These are phyloP conservation scores for Podila minutissima DNA, from an alignment of 192 early-diverging fungal genomes.

Conservation along the genomic window DNA sequence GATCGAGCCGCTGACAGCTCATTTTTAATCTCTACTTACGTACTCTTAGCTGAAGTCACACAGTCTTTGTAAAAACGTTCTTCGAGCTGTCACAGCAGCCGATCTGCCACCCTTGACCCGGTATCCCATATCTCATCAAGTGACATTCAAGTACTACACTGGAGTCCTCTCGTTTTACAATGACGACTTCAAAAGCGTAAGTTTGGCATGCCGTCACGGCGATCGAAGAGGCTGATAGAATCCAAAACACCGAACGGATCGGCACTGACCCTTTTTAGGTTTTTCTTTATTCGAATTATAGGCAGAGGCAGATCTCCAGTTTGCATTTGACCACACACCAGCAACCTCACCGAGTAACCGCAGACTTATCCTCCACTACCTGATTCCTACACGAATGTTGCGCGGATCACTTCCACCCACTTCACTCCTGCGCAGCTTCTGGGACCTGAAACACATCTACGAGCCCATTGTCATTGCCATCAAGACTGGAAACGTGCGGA, in stretches of 20 bases:
- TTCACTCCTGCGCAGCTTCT: slow-evolving; percentile 70
- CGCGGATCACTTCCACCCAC: slow-evolving; percentile 74
- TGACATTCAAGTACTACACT: slow-evolving; percentile 87
- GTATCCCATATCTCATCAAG: slow-evolving; percentile 88
- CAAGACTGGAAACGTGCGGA: slow-evolving; percentile 72
- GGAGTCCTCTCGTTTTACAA: slow-evolving; percentile 89
- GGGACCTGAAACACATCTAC: slow-evolving; percentile 69
- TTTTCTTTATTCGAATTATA: slow-evolving; percentile 4
- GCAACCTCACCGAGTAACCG: slow-evolving; percentile 18
- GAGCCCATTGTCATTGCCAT: slow-evolving; percentile 71
- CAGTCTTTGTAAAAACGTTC: slow-evolving; percentile 87
- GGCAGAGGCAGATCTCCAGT: slow-evolving; percentile 45
- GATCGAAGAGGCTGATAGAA: neutral
- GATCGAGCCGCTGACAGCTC: neutral
- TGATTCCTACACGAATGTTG: slow-evolving; percentile 83
- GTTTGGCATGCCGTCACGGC: neutral
- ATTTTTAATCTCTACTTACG: neutral
- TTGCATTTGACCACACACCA: slow-evolving; percentile 54
- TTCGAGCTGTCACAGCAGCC: slow-evolving; percentile 72
- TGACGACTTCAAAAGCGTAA: slow-evolving; percentile 78
- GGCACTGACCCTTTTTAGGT: neutral
- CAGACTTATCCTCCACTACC: slow-evolving; percentile 81
- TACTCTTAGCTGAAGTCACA: slow-evolving; percentile 68
- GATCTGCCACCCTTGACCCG: slow-evolving; percentile 79
- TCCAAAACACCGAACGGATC: neutral